A percentile compares a stretch with the other conserved stretches of the same genome.
Conservation (phyloP, 1,284 basidiomycete species). For the Pulchroboletus neoregius region DNA sequence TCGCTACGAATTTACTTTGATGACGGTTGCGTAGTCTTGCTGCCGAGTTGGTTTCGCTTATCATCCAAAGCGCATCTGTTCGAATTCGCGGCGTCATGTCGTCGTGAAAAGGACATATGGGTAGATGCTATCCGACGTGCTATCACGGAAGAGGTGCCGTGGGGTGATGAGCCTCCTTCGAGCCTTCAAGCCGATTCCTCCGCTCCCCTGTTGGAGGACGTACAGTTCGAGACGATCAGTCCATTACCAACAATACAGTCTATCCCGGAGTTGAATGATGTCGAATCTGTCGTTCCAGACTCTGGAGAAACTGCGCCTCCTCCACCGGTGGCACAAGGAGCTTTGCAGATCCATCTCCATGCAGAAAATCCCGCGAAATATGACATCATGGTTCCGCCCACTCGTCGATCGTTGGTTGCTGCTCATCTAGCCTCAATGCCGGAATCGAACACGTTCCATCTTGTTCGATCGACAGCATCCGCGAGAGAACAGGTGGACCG, state of each 20-base stretch:
- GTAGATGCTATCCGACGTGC: constrained; percentile 58
- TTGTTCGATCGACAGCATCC: constrained; percentile 64
- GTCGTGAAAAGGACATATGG: constrained; percentile 82
- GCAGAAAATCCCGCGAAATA: constrained; percentile 14
- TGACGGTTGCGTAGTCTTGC: constrained; percentile 47
- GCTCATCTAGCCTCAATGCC: constrained; percentile 48
- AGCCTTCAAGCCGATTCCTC: constrained; percentile 49
- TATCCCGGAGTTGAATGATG: constrained; percentile 51
- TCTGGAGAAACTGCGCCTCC: constrained; percentile 7
- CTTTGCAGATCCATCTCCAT: constrained; percentile 11
- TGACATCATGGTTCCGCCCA: constrained; percentile 29
- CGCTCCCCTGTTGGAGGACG: constrained; percentile 33
- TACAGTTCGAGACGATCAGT: constrained; percentile 38
- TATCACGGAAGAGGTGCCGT: constrained; percentile 38
- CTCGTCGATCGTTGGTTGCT: constrained; percentile 53
- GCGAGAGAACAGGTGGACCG: constrained; percentile 68
- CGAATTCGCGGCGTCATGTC: constrained; percentile 80
- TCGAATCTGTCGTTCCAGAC: constrained; percentile 18
- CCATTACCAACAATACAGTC: constrained; percentile 58
- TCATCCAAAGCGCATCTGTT: constrained; percentile 66
- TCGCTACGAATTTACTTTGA: constrained; percentile 8
- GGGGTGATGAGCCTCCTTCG: constrained; percentile 58
- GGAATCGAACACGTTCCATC: constrained; percentile 57
- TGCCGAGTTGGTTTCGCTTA: constrained; percentile 79
- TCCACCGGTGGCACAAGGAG: constrained; percentile 1